These are phyloP conservation scores for Talaromyces nanjingensis DNA, from an alignment of 495 filamentous ascomycete genomes.

Conservation along the genomic window DNA sequence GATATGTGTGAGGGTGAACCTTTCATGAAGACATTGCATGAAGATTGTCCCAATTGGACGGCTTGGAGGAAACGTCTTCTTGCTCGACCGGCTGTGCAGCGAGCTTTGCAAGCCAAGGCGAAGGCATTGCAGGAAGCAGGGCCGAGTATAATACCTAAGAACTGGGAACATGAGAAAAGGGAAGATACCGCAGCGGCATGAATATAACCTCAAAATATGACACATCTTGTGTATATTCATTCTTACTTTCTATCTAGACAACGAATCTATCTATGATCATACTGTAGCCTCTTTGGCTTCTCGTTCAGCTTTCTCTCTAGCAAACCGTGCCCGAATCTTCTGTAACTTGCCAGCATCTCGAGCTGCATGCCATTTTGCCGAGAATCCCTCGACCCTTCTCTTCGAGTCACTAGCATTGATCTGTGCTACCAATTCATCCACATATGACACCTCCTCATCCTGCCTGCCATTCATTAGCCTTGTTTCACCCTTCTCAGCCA, in stretches of 20 bases:
- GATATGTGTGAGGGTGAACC: conserved; percentile 6
- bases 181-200: background rate
- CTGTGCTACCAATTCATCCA: background rate
- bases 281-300: background rate
- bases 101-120: background rate
- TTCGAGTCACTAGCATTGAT: background rate
- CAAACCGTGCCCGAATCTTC: conserved; percentile 1
- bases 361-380: background rate
- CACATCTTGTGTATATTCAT: background rate
- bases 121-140: background rate
- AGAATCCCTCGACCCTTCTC: background rate
- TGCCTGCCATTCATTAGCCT: background rate
- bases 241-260: background rate
- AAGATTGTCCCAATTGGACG: conserved; percentile 22
- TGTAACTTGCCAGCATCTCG: background rate
- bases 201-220: background rate
- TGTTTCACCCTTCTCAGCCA: background rate
- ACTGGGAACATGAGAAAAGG: background rate
- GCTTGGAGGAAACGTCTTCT: conserved; percentile 23
- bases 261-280: background rate
- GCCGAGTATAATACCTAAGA: background rate
- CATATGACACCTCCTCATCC: background rate
- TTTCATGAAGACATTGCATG: conserved; percentile 11
- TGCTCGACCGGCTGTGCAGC: background rate
- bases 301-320: background rate